Base-by-base conservation (phyloP, 257 asterid species). In the Lantana camara region DNA sequence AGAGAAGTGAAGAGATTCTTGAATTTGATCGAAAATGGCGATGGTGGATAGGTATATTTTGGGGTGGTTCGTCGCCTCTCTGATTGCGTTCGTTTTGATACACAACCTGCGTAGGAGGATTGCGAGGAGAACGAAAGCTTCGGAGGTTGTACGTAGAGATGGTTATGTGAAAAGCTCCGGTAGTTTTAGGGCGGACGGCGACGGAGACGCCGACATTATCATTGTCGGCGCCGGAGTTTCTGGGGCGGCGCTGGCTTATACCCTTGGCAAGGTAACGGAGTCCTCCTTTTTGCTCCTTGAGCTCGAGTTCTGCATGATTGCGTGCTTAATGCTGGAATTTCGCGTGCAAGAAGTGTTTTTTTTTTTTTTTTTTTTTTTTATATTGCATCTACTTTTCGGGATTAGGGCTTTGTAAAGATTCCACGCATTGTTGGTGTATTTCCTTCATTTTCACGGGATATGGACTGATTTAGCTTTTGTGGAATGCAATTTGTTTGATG, bases 191-290 rank as follows among this genome's bases (percentile, higher is more conserved):
- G 12, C 35, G 66, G 70, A 52, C 37, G 55, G 17, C 37, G 76
- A 62, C 3, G 80, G 61, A 9, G 79, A 72, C 7, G 72, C 84
- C 1, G 91, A 88, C 61, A 34, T 87, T 69, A 75, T 87, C 65
- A 71, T 87, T 15, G 93, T 84, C 45, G 95, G 95, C 41, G 95
- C 94, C 29, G 94, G 96, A 1, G 89, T 88, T 47, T 89, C 91
- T 0, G 96, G 94, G 13, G 81, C 94, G 2, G 91, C 96, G 29
- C 73, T 85, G n/a, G 96, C 94, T 15, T 72, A 73, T 47, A 83
- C 96, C 11, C 84, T 88, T 7, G 94, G 83, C 58, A 85, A 88
- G 96, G 96, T 87, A 66, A 21, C n/a, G 35, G 23, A 46, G 9
- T 63, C 19, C 22, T 62, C 15, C 7, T 9, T 10, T 32, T 35